Evolutionary conservation across 306 rosid genomes (phyloP).

Genomic region (Vigna angularis): DNA sequence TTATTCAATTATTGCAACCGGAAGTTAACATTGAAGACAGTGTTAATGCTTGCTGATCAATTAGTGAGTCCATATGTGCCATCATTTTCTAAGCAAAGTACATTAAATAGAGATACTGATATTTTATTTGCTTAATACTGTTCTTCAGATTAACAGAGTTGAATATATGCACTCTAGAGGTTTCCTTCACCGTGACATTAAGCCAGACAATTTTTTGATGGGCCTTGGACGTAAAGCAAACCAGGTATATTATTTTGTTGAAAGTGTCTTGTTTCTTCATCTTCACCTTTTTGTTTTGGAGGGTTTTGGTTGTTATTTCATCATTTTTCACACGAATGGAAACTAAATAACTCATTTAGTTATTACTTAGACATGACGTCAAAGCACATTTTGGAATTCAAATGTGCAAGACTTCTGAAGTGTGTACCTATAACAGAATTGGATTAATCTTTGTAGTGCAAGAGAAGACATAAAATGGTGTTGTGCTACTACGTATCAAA

Average conservation of each 20-base stretch:
- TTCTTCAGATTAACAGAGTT: constrained; percentile 89
- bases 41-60: constrained; percentile 99
- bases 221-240: constrained; percentile 99
- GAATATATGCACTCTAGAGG: constrained; percentile 99
- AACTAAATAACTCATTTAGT: neutral
- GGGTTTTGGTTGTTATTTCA: constrained; percentile 25
- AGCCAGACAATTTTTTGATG: constrained; percentile 99
- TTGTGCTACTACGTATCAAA: neutral
- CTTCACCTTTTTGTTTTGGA: constrained; percentile 7
- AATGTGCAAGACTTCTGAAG: neutral
- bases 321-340: constrained; percentile 19
- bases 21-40: constrained; percentile 87
- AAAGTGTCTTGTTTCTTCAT: constrained; percentile 30
- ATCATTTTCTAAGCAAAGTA: constrained; percentile 25
- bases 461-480: constrained; percentile 1
- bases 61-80: constrained; percentile 64
- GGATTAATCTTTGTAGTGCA: neutral
- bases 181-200: constrained; percentile 99
- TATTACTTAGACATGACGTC: neutral
- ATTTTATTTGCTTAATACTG: constrained; percentile 25
- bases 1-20: constrained; percentile 96
- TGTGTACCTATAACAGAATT: neutral
- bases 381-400: constrained; percentile 2
- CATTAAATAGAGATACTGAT: constrained; percentile 31
- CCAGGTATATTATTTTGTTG: constrained; percentile 67